These are phyloP conservation scores for Chenopodium berlandieri DNA, from an alignment of 148 eudicot species.

Conservation along the genomic window DNA sequence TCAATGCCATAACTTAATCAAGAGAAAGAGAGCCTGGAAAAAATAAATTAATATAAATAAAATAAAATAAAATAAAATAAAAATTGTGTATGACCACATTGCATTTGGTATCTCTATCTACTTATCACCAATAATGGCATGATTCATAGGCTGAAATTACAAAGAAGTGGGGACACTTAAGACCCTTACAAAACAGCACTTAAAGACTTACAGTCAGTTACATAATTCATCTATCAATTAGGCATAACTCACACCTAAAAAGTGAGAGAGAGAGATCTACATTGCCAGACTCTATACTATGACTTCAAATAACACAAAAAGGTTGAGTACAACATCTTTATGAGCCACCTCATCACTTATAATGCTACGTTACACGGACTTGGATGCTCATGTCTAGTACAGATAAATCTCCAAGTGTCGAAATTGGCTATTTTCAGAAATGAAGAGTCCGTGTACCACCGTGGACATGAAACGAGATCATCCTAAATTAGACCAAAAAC, in stretches of 20 bases:
- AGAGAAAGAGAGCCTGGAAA: neutral
- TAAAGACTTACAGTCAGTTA: neutral
- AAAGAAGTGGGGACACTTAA: neutral
- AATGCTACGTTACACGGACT: no score
- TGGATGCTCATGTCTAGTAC: no score
- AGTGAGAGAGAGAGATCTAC: neutral
- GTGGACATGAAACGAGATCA: neutral
- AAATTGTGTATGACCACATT: neutral
- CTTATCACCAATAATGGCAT: neutral
- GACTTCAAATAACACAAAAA: neutral
- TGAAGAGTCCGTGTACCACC: no score
- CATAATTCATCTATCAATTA: neutral
- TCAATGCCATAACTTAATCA: neutral
- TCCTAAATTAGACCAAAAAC: neutral
- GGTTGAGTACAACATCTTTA: no score
- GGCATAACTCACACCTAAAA: neutral
- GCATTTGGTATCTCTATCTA: neutral
- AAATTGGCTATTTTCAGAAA: no score
- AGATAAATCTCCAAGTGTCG: no score
- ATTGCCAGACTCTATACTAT: neutral
- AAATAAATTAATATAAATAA: no score
- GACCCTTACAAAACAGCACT: neutral
- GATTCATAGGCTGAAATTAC: neutral
- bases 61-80: no score
- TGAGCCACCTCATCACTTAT: neutral